Evolutionary conservation across 1,284 basidiomycete species (phyloP).

Genomic region (Papiliotrema flavescens): DNA sequence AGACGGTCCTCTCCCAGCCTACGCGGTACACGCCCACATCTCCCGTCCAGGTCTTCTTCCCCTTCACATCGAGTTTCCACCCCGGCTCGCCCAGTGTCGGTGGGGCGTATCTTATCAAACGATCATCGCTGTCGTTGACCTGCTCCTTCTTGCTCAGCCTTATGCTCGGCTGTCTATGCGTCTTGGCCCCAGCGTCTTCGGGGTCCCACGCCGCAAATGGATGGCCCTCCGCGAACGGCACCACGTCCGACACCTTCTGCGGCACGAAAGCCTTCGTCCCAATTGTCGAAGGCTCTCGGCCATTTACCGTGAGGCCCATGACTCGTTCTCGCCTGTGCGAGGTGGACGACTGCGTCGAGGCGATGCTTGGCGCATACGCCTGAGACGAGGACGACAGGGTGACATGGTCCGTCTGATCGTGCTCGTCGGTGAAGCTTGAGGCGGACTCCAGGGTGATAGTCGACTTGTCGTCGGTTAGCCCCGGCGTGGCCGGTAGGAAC

Average conservation of each 20-base stretch:
- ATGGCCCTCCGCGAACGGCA: not conserved
- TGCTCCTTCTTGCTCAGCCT: not conserved
- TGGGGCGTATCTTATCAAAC: not conserved
- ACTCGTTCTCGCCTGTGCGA: slow-evolving; percentile 1
- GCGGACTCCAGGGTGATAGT: not conserved
- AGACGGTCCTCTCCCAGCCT: slow-evolving; percentile 42
- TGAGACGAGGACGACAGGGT: not conserved
- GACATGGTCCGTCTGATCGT: not conserved
- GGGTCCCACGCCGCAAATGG: slow-evolving; percentile 2
- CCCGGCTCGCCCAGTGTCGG: not conserved
- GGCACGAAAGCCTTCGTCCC: not conserved
- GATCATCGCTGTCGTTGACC: no score
- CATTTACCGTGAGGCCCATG: not conserved
- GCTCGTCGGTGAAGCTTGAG: not conserved
- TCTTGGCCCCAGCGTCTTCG: not conserved
- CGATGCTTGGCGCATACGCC: not conserved
- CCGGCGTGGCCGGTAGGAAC: not conserved
- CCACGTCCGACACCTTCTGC: slow-evolving; percentile 1
- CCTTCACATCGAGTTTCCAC: not conserved
- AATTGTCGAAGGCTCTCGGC: not conserved
- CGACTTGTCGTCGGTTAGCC: not conserved
- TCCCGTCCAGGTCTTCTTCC: not conserved
- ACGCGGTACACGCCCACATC: slow-evolving; percentile 29
- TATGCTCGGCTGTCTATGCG: not conserved
- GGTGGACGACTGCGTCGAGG: slow-evolving; percentile 2